Conservation (phyloP, 345 rosid genomes). For the Diplotaxis tenuifolia region DNA sequence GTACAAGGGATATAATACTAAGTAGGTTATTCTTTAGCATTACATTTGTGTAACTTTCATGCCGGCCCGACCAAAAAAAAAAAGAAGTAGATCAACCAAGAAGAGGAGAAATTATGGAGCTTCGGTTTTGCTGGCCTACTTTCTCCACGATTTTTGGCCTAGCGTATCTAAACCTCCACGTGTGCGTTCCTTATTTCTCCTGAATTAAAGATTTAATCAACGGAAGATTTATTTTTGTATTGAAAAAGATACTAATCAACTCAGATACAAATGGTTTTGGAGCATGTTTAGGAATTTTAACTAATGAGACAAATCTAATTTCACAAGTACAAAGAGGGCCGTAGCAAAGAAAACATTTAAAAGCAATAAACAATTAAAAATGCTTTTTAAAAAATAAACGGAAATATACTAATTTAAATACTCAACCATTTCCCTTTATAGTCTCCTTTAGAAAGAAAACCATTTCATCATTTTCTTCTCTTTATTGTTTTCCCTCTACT, state of each 20-base stretch:
- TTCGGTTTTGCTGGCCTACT: conserved; percentile 29
- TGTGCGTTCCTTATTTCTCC: conserved; percentile 14
- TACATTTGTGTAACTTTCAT: neutral
- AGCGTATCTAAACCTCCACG: conserved; percentile 17
- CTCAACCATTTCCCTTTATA: conserved; percentile 35
- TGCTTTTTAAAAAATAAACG: neutral
- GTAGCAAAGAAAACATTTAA: conserved; percentile 2
- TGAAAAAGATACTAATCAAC: conserved; percentile 7
- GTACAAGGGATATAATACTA: neutral
- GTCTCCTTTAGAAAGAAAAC: conserved; percentile 7
- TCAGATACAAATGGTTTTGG: conserved; percentile 4
- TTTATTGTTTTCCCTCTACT: neutral
- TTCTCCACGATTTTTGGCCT: conserved; percentile 33
- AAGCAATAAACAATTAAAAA: neutral
- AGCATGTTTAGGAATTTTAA: conserved; percentile 6
- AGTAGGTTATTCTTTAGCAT: neutral
- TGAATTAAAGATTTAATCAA: neutral
- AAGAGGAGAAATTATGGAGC: conserved; percentile 29
- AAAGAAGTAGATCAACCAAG: conserved; percentile 41
- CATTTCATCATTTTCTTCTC: conserved; percentile 11
- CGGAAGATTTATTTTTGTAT: neutral
- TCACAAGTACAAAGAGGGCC: conserved; percentile 36
- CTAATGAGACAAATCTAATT: conserved; percentile 11
- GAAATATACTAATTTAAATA: conserved; percentile 9
- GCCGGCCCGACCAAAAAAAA: conserved; percentile 28